Base-by-base conservation (phyloP, 805 yeast genomes). In the Spathaspora hagerdaliae region DNA sequence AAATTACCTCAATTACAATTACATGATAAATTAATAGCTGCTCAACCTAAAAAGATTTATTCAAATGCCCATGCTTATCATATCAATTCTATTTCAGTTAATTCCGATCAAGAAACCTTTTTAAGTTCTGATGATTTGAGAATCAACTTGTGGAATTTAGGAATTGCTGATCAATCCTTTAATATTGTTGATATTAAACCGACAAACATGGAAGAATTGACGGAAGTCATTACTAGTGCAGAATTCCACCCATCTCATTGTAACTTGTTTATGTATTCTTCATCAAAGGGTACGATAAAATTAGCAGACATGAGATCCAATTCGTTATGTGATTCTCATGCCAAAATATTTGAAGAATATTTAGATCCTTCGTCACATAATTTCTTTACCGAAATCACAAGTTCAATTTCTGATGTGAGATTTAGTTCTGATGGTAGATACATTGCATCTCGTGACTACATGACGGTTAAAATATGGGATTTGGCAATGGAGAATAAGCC, bases 381-480 rank as follows among this genome's bases (percentile, higher is more conserved):
- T 60, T 94, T 94, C 64, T 94, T 94, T 73, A 91, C 99, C 9
- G 99, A 94, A 66, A 94, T 94, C 65, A 94, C 98, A 1, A 83
- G 95, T 33, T 83, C 94, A 38, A 94, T 94, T 48, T 83, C 95
- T 29, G 99, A 94, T 71, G 95, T 91, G 46, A 87, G 90, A 64
- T 94, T 94, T 64, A 81, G 94, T 56, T 79, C 83, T 46, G 88
- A 92, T 65, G 99, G 99, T 38, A 79, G 94, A 57, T 90, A 94
- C 67, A 87, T 94, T 62, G 96, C 92, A n/a, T 82, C 95, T 36
- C 82, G 99, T 63, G 99, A 94, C 74, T 94, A 94, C 66, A 81
- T 94, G 87, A 88, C 97, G 9, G 96, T 92, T 31, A 94, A 94
- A 69, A 85, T 94, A 55, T 94, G 99, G 99, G 99, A 94, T 73